Evolutionary conservation across 192 early-diverging fungal species (phyloP).

Genomic region (Glomus cerebriforme): DNA sequence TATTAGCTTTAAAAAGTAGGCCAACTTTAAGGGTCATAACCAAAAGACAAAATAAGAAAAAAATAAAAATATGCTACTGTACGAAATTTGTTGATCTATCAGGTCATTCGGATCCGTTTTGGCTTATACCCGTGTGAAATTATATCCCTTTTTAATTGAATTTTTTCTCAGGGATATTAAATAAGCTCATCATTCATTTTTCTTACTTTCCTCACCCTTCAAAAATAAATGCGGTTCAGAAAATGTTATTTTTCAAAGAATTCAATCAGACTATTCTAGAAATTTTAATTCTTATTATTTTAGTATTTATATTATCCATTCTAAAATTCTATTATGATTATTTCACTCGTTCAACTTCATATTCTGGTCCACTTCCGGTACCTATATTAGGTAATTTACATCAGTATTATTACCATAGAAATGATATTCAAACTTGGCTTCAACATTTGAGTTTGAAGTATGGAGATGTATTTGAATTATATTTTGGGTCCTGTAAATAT

Average conservation of each 20-base stretch:
- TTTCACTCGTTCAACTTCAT: slow-evolving; percentile 8
- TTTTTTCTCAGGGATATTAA: too few relatives aligned
- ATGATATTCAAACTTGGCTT: slow-evolving; percentile 8
- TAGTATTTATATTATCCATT: background rate
- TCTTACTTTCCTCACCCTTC: too few relatives aligned
- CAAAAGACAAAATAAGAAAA: too few relatives aligned
- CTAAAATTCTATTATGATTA: slow-evolving; percentile 18
- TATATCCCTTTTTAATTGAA: too few relatives aligned
- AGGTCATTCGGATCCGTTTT: too few relatives aligned
- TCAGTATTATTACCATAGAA: slow-evolving; percentile 6
- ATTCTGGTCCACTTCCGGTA: slow-evolving; percentile 17
- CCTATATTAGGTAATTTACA: slow-evolving; percentile 21
- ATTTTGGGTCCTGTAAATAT: slow-evolving; percentile 16
- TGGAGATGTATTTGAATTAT: slow-evolving; percentile 17
- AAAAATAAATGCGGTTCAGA: too few relatives aligned
- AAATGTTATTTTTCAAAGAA: background rate
- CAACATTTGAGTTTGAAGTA: slow-evolving; percentile 17
- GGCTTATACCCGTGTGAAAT: too few relatives aligned
- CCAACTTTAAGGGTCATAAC: too few relatives aligned
- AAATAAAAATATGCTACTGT: too few relatives aligned
- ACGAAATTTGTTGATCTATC: too few relatives aligned
- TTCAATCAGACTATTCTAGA: background rate
- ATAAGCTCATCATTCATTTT: too few relatives aligned
- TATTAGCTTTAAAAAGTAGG: too few relatives aligned
- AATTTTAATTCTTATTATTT: background rate